phyloP scores from a whole-genome alignment of 257 asterid genomes.

The Asclepias syriaca region DNA sequence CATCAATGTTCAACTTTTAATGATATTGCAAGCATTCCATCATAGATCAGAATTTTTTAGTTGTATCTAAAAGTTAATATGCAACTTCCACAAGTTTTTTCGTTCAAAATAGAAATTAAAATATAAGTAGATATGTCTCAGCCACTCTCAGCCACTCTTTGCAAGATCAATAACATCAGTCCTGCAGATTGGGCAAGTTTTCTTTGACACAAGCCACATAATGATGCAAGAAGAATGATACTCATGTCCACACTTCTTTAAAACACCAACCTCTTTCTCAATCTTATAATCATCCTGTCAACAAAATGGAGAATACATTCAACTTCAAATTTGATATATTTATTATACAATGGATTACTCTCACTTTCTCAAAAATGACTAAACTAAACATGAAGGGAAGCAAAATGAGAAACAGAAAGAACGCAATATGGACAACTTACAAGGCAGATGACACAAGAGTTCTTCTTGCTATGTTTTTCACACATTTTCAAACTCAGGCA shows the following conservation, averaged over 20 bases:
- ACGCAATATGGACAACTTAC: background rate
- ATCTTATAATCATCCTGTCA: background rate
- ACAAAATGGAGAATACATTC: background rate
- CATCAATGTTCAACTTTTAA: background rate
- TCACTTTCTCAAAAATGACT: background rate
- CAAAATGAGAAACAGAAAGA: background rate
- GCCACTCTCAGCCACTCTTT: background rate
- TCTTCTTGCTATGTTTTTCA: background rate
- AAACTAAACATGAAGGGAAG: background rate
- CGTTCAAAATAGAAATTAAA: background rate
- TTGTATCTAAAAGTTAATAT: background rate
- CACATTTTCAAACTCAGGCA: background rate
- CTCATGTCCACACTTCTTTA: constrained; percentile 24
- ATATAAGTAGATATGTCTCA: background rate
- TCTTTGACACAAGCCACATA: constrained; percentile 27
- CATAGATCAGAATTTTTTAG: background rate
- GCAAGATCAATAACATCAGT: constrained; percentile 8
- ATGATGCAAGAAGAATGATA: constrained; percentile 20
- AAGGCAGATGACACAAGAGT: background rate
- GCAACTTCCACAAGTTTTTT: background rate
- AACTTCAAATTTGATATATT: background rate
- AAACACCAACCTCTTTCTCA: background rate
- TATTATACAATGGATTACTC: background rate
- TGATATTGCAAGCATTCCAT: background rate
- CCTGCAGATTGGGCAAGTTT: constrained; percentile 29